Percentiles rank a stretch among this genome's conserved stretches.
Evolutionary conservation across 495 filamentous ascomycete genomes (phyloP).

Genomic region (Aspergillus diversus): DNA sequence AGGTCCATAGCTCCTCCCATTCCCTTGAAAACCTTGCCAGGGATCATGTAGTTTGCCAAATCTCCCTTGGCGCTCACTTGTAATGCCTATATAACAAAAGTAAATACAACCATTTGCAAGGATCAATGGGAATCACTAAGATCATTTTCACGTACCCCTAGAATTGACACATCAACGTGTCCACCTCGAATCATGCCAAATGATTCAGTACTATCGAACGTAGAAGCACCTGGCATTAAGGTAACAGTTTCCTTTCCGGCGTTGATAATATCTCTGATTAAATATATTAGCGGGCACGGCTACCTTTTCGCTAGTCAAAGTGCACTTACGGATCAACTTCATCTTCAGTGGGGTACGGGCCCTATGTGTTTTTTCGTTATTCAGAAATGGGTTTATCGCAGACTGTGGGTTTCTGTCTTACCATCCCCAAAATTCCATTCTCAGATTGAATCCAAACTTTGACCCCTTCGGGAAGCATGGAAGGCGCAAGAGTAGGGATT

Average conservation of each 20-base stretch:
- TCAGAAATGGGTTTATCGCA: neutral
- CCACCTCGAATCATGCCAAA: slow-evolving; percentile 94
- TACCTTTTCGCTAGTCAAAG: neutral
- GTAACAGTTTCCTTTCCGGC: slow-evolving; percentile 95
- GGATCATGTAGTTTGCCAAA: slow-evolving; percentile 90
- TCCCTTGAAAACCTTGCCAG: slow-evolving; percentile 87
- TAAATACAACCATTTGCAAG: neutral
- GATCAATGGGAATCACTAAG: no score
- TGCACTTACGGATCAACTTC: slow-evolving; percentile 68
- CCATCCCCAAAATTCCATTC: slow-evolving; percentile 86
- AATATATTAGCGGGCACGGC: neutral
- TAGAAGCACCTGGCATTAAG: slow-evolving; percentile 74
- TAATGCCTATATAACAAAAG: slow-evolving; percentile 57
- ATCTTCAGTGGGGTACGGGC: slow-evolving; percentile 78
- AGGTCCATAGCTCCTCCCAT: slow-evolving; percentile 98
- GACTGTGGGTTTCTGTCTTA: slow-evolving; percentile 17
- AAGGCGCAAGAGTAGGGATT: slow-evolving; percentile 87
- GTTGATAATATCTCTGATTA: slow-evolving; percentile 76
- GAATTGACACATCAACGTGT: slow-evolving; percentile 84
- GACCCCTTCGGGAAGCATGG: slow-evolving; percentile 74
- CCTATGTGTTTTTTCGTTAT: slow-evolving; percentile 43
- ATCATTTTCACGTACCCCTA: slow-evolving; percentile 56
- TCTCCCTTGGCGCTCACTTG: slow-evolving; percentile 84
- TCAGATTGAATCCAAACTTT: slow-evolving; percentile 89
- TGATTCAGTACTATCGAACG: slow-evolving; percentile 84